phyloP scores from a whole-genome alignment of 2,329 filamentous ascomycete genomes.

The Pyricularia sp. region DNA sequence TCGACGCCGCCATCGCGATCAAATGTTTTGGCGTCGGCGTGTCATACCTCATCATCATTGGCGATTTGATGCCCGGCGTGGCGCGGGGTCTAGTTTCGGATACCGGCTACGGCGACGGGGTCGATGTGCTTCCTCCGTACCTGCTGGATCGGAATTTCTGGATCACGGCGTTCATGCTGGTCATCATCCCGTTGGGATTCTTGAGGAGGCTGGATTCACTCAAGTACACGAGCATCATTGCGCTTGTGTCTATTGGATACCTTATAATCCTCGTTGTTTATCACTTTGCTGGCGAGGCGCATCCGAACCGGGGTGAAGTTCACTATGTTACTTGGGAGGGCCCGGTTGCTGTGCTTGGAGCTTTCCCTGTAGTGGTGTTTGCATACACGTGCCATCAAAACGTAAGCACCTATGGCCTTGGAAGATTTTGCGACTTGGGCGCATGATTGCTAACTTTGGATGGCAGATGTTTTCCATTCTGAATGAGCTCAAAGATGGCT shows the following conservation, averaged over 20 bases:
- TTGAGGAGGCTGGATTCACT: constrained; percentile 84
- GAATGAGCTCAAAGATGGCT: constrained; percentile 85
- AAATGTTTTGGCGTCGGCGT: constrained; percentile 98
- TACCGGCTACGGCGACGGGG: constrained; percentile 13
- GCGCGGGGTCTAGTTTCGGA: constrained; percentile 57
- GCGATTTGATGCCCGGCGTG: constrained; percentile 95
- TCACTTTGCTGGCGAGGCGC: constrained; percentile 76
- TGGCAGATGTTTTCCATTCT: constrained; percentile 93
- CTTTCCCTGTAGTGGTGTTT: constrained; percentile 91
- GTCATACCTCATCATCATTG: constrained; percentile 97
- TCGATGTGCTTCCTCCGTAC: constrained; percentile 52
- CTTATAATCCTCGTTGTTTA: constrained; percentile 88
- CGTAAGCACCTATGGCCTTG: constrained; percentile 32
- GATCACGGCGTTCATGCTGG: constrained; percentile 95
- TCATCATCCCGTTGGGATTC: constrained; percentile 92
- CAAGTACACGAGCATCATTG: constrained; percentile 92
- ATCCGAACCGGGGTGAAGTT: constrained; percentile 62
- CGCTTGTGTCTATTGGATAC: constrained; percentile 88
- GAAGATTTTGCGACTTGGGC: background rate
- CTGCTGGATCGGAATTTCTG: constrained; percentile 89
- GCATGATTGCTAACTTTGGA: background rate
- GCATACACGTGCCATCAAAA: constrained; percentile 99
- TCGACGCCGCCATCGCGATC: constrained; percentile 90
- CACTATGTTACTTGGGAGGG: constrained; percentile 72
- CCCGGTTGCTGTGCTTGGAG: constrained; percentile 68